Conservation (phyloP, 352 stramenopile genomes). For the Phytopythium kandeliae region DNA sequence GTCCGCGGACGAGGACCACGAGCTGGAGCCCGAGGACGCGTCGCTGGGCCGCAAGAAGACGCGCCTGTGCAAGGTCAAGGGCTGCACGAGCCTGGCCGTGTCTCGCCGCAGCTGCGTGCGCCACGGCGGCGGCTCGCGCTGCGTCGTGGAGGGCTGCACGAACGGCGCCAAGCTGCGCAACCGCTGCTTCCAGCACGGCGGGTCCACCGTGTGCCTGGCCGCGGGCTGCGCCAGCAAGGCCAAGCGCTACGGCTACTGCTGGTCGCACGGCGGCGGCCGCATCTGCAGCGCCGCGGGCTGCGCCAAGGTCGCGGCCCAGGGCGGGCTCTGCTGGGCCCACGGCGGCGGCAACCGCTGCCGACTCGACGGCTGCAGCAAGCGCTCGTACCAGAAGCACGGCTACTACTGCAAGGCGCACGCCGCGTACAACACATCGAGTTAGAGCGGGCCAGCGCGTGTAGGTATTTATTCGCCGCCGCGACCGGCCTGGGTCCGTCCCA, state of each 20-base stretch:
- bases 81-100: conserved; percentile 58
- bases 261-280: conserved; percentile 67
- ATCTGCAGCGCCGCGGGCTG: conserved; percentile 58
- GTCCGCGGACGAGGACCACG: conserved; percentile 19
- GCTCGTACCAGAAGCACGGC: conserved; percentile 72
- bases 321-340: conserved; percentile 72
- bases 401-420: conserved; percentile 65
- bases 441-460: neutral
- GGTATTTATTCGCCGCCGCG: conserved; percentile 4
- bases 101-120: conserved; percentile 44
- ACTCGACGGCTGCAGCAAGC: conserved; percentile 58
- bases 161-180: conserved; percentile 74
- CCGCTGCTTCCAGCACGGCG: conserved; percentile 73
- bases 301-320: conserved; percentile 59
- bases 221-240: conserved; percentile 62
- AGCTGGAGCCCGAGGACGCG: conserved; percentile 1
- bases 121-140: conserved; percentile 39
- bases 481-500: too few relatives aligned
- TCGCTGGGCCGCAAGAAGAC: conserved; percentile 32
- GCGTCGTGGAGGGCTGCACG: conserved; percentile 44
- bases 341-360: conserved; percentile 69
- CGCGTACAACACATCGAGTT: conserved; percentile 13
- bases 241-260: conserved; percentile 82
- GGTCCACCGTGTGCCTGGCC: conserved; percentile 59
- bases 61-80: conserved; percentile 53